phyloP scores from a whole-genome alignment of 2,329 filamentous ascomycete genomes.

The Sclerotinia sclerotiorum region DNA sequence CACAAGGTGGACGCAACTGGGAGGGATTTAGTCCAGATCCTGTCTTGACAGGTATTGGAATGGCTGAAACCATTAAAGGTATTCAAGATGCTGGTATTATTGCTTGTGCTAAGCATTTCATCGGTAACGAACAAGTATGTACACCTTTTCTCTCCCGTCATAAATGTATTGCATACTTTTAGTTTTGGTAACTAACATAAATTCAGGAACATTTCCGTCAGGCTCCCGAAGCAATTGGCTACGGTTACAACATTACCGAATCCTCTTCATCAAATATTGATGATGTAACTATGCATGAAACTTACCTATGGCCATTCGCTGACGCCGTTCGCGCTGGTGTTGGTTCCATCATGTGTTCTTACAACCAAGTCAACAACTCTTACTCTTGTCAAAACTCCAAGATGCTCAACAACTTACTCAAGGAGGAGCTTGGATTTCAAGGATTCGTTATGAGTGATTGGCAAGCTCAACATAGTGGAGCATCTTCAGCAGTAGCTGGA shows the following conservation, averaged over 20 bases:
- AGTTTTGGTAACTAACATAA: constrained; percentile 21
- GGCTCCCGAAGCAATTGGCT: constrained; percentile 48
- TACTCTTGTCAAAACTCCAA: constrained; percentile 79
- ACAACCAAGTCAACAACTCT: constrained; percentile 79
- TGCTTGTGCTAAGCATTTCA: constrained; percentile 77
- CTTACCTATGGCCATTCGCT: constrained; percentile 62
- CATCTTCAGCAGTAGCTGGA: constrained; percentile 16
- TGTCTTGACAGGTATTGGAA: constrained; percentile 64
- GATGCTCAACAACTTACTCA: constrained; percentile 71
- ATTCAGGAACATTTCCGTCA: constrained; percentile 54
- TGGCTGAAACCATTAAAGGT: constrained; percentile 72
- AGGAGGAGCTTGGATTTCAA: constrained; percentile 78
- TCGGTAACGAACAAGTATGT: constrained; percentile 67
- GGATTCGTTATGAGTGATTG: constrained; percentile 82
- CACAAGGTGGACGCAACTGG: constrained; percentile 69
- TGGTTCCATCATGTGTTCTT: constrained; percentile 80
- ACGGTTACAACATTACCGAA: constrained; percentile 63
- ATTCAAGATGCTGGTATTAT: constrained; percentile 82
- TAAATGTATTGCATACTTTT: not conserved
- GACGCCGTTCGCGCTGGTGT: constrained; percentile 67
- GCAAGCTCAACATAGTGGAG: constrained; percentile 50
- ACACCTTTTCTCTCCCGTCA: not conserved
- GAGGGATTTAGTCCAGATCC: constrained; percentile 72
- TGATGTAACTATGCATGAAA: constrained; percentile 60
- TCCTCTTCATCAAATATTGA: constrained; percentile 55